These are phyloP conservation scores for Suhomyces xylopsoci DNA, from an alignment of 805 yeast genomes.

Conservation along the genomic window DNA sequence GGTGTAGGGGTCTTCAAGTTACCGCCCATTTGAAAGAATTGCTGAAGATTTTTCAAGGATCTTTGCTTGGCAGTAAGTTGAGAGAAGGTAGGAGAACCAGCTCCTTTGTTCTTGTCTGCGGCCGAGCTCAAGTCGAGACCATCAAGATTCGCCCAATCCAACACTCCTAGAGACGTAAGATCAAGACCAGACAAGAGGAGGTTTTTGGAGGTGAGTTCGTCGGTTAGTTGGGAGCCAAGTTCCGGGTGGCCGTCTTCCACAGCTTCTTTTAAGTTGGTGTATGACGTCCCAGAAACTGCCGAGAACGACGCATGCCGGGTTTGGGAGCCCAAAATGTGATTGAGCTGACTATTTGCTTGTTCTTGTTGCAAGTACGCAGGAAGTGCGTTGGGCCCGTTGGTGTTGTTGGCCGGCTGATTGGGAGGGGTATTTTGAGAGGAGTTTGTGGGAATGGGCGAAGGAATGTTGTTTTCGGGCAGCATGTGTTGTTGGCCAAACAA, in stretches of 20 bases:
- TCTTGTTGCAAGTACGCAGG: neutral
- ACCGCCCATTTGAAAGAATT: slow-evolving; percentile 8
- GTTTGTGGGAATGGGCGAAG: slow-evolving; percentile 25
- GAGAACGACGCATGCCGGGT: slow-evolving; percentile 58
- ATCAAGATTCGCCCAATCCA: slow-evolving; percentile 30
- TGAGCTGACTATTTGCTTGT: neutral
- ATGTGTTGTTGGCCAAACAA: slow-evolving; percentile 9
- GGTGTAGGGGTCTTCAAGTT: neutral
- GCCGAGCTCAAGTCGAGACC: slow-evolving; percentile 23
- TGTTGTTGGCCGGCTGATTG: slow-evolving; percentile 9
- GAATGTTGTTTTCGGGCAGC: slow-evolving; percentile 11
- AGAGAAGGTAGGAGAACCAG: slow-evolving; percentile 4
- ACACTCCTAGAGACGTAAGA: slow-evolving; percentile 28
- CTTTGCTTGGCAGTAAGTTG: slow-evolving; percentile 7
- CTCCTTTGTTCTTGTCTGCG: slow-evolving; percentile 4
- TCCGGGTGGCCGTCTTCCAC: slow-evolving; percentile 53
- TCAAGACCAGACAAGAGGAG: slow-evolving; percentile 34
- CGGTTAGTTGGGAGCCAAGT: slow-evolving; percentile 68
- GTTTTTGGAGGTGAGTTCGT: slow-evolving; percentile 33
- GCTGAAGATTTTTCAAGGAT: slow-evolving; percentile 11
- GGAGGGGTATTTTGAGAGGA: slow-evolving; percentile 27
- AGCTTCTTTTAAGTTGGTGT: slow-evolving; percentile 50
- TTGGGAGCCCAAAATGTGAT: slow-evolving; percentile 3
- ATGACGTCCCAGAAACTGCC: slow-evolving; percentile 60
- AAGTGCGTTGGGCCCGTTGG: neutral